Base-by-base conservation (phyloP, 306 rosid species). In the Rosa multiflora region DNA sequence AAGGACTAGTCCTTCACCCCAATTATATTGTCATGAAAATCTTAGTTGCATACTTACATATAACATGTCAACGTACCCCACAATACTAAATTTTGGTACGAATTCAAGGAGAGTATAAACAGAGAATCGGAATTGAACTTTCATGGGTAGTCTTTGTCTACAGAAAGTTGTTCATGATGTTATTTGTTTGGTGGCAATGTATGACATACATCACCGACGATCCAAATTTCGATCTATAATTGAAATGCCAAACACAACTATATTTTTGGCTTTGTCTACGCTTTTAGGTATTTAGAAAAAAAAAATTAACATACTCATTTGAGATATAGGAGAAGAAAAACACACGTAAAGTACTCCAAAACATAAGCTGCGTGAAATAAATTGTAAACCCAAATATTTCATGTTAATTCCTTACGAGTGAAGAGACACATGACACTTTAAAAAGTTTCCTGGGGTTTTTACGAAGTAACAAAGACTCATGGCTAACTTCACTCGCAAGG, bases 121-220 rank as follows among this genome's bases (percentile, higher is more conserved):
- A 7, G 21, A 55, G 52, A 2, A 61, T 14, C 17, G 1, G 18
- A 63, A 12, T 12, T 4, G 53, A 74, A 47, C 20, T 62, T 56
- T 74, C 23, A 42, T 74, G 40, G 17, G 53, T 55, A 39, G n/a
- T 73, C 49, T 11, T 73, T 73, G 55, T 74, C 69, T 12, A 11
- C 42, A 74, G 32, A 29, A 29, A 21, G 15, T 21, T 56, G 40
- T 8, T 11, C 21, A 56, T 73, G 17, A 3, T 29, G 32, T 29
- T 49, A 5, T 39, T n/a, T 20, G 29, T 59, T 39, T 39, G 77
- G 51, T 70, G 59, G 15, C 74, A 71, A 48, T 23, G 40, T 12
- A 3, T 5, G 39, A 51, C 66, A 21, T 6, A 61, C 44, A 44
- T 26, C 70, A 43, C 42, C 70, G 70, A 75, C 78, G 23, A 20